Percentiles rank a stretch among this genome's conserved stretches.
phyloP scores from a whole-genome alignment of 2,329 filamentous ascomycete species.

The Fusarium brachygibbosum region DNA sequence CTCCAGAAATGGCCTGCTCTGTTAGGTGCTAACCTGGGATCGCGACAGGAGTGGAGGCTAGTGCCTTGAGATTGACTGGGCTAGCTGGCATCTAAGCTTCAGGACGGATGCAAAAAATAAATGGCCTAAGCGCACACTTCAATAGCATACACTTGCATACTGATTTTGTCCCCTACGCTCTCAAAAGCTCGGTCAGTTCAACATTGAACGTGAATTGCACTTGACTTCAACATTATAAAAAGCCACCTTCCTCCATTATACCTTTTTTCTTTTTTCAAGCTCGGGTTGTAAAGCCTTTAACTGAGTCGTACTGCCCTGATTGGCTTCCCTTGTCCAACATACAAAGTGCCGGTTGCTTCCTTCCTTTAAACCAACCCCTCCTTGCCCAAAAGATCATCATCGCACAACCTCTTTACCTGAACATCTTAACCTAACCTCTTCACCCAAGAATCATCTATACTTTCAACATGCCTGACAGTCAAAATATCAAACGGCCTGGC shows the following conservation, averaged over 20 bases:
- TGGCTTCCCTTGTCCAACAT: no score
- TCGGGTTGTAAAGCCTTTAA: no score
- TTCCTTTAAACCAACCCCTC: neutral
- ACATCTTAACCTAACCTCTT: no score
- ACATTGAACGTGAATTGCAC: neutral
- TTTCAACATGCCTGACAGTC: constrained; percentile 13
- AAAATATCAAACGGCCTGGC: constrained; percentile 41
- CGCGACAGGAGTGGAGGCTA: neutral
- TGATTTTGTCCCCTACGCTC: no score
- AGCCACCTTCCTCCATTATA: no score
- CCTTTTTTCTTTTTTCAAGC: no score
- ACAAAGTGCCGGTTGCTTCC: neutral
- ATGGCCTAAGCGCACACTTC: neutral
- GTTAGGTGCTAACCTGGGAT: no score
- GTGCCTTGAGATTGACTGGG: neutral
- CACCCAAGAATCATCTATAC: no score
- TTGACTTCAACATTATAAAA: neutral
- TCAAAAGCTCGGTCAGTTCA: no score
- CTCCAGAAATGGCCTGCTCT: neutral
- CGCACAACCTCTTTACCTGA: neutral
- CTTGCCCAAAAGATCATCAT: neutral
- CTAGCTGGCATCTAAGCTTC: neutral
- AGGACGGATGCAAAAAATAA: no score
- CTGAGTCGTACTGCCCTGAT: no score
- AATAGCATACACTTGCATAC: no score